Evolutionary conservation across 768 basidiomycete genomes (phyloP).

Genomic region (Psilocybe sp.): DNA sequence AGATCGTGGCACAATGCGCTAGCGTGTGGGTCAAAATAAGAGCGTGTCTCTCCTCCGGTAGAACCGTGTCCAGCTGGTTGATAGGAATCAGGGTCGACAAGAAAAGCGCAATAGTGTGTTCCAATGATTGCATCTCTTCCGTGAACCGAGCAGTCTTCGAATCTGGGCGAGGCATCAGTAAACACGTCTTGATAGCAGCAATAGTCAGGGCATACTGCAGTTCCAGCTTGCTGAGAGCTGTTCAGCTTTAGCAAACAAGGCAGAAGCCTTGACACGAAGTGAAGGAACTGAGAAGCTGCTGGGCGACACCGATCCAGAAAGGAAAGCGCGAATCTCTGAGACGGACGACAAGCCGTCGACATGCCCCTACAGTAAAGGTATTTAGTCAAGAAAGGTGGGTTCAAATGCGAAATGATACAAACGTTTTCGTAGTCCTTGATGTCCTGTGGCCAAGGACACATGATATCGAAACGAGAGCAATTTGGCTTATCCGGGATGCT

Average conservation of each 20-base stretch:
- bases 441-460: constrained; percentile 75
- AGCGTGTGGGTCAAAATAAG: constrained; percentile 64
- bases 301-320: constrained; percentile 53
- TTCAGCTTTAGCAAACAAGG: constrained; percentile 68
- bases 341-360: constrained; percentile 47
- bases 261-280: constrained; percentile 73
- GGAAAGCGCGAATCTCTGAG: constrained; percentile 62
- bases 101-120: constrained; percentile 64
- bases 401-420: constrained; percentile 20
- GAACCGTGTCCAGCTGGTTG: constrained; percentile 57
- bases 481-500: constrained; percentile 64
- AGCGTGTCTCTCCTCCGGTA: constrained; percentile 55
- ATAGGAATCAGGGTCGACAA: constrained; percentile 60
- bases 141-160: constrained; percentile 44
- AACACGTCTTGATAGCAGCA: constrained; percentile 1
- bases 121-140: constrained; percentile 60
- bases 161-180: constrained; percentile 23
- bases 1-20: constrained; percentile 62
- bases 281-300: constrained; percentile 63
- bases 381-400: constrained; percentile 7
- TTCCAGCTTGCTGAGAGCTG: constrained; percentile 59
- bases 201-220: constrained; percentile 38
- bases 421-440: constrained; percentile 73
- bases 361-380: constrained; percentile 46
- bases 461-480: constrained; percentile 50